These are phyloP conservation scores for Phytophthora agathidicida DNA, from an alignment of 352 stramenopile genomes.

Conservation along the genomic window DNA sequence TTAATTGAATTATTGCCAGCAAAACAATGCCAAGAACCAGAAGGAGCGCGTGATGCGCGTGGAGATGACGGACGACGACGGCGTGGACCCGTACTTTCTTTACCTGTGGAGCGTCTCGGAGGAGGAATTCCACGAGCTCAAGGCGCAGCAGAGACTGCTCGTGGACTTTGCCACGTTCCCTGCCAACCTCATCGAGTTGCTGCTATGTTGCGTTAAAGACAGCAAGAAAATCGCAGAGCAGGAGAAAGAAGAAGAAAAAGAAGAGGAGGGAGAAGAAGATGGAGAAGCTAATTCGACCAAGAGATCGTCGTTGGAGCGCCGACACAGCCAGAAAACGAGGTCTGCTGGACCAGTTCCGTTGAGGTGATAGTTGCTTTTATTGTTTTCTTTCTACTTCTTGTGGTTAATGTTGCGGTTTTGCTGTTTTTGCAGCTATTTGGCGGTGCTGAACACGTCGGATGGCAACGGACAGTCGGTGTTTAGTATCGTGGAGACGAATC, in stretches of 20 bases:
- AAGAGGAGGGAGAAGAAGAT: conserved; percentile 3
- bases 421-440: conserved; percentile 64
- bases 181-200: conserved; percentile 92
- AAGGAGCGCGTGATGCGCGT: conserved; percentile 92
- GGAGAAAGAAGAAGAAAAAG: conserved; percentile 27
- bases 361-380: conserved; percentile 31
- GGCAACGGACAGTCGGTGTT: conserved; percentile 76
- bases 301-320: conserved; percentile 2
- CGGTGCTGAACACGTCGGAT: conserved; percentile 80
- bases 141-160: conserved; percentile 92
- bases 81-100: conserved; percentile 92
- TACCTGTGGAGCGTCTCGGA: conserved; percentile 94
- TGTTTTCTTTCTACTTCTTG: conserved; percentile 3
- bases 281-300: background rate
- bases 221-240: conserved; percentile 48
- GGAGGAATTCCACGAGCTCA: conserved; percentile 95
- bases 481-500: conserved; percentile 94
- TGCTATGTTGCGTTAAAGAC: conserved; percentile 88
- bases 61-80: conserved; percentile 93
- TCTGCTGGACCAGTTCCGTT: conserved; percentile 75
- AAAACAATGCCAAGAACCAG: conserved; percentile 78
- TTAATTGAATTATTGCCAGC: conserved; percentile 33
- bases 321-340: conserved; percentile 40
- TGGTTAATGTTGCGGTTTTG: background rate
- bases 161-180: conserved; percentile 95